Conservation (phyloP, 2,329 filamentous ascomycete genomes). For the Claviceps quebecensis region DNA sequence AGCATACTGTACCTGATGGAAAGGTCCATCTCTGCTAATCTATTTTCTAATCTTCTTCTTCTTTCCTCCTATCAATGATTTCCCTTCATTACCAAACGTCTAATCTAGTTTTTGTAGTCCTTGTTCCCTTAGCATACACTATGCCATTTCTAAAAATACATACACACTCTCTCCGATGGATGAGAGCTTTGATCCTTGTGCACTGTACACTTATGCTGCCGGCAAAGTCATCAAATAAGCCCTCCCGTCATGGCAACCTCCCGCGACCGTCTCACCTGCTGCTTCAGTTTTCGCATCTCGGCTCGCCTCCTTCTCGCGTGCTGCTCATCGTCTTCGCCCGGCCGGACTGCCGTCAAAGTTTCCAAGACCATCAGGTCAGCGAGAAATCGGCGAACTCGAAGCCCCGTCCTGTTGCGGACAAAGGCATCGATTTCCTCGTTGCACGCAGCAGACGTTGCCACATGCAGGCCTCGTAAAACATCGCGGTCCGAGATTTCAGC, state of each 20-base stretch:
- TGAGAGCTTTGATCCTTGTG: neutral
- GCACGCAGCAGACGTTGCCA: slow-evolving; percentile 42
- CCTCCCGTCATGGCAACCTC: slow-evolving; percentile 11
- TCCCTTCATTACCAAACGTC: neutral
- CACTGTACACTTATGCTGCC: neutral
- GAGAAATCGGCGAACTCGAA: slow-evolving; percentile 39
- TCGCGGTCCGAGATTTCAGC: slow-evolving; percentile 32
- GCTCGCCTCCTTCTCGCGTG: slow-evolving; percentile 15
- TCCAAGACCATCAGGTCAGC: slow-evolving; percentile 40
- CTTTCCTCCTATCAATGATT: no score
- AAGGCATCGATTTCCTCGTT: slow-evolving; percentile 38
- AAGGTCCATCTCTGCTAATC: neutral
- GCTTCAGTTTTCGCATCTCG: slow-evolving; percentile 22
- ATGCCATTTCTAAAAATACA: slow-evolving; percentile 1
- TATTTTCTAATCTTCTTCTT: neutral
- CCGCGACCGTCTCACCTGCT: slow-evolving; percentile 21
- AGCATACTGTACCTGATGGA: no score
- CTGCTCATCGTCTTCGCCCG: slow-evolving; percentile 13
- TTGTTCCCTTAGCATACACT: slow-evolving; percentile 3
- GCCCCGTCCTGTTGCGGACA: slow-evolving; percentile 36
- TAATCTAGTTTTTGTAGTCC: neutral
- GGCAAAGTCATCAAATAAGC: slow-evolving; percentile 3
- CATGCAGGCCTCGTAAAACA: slow-evolving; percentile 39
- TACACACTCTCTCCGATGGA: neutral
- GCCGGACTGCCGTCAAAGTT: slow-evolving; percentile 21